Evolutionary conservation across 148 eudicot genomes (phyloP), one percentile per base, ranked within the genome.

Genomic region (Camellia japonica): DNA sequence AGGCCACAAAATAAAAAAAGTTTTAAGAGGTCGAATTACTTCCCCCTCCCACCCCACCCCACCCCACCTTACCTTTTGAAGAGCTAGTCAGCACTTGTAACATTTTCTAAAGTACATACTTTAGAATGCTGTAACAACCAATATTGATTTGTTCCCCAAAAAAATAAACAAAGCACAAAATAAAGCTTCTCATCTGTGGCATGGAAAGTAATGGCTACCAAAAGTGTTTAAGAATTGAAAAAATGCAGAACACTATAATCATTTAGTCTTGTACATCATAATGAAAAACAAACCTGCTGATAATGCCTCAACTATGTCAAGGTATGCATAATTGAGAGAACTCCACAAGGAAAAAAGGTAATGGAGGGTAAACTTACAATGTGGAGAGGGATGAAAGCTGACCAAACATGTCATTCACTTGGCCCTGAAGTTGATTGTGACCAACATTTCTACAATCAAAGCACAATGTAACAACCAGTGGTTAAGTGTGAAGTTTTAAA

Each of bases 381-480:
- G 88, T 83, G 79, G 95, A 66, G 70, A 96, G 95, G 13, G 89
- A 56, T 62, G 97, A 44, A 80, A 95, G 94, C 30, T 82, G 76
- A 71, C 82, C 78, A 87, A 90, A 93, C 82, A 82, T 86, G 83
- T 86, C 89, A 79, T 6, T 78, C 79, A 96, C 69, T 81, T 89
- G 89, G 47, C 94, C 94, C 18, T 83, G 85, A 76, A 93, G 78
- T 65, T 92, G 97, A 83, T 96, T 96, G 82, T 87, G 98, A 85
- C 94, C 90, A 18, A 93, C 84, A 84, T 93, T 92, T 87, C 99
- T 96, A 69, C 82, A 75, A 42, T 41, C 79, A 58, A 2, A 60
- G 63, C 56, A 44, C 30, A 49, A 52, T 6, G 70, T 51, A 80
- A 73, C 30, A 42, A 84, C 55, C n/a, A 5, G 8, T 14, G 15